Evolutionary conservation across 1,139 yeast species (phyloP), one percentile per base, ranked within the genome.

Genomic region (Sugiyamaella xylanicola): DNA sequence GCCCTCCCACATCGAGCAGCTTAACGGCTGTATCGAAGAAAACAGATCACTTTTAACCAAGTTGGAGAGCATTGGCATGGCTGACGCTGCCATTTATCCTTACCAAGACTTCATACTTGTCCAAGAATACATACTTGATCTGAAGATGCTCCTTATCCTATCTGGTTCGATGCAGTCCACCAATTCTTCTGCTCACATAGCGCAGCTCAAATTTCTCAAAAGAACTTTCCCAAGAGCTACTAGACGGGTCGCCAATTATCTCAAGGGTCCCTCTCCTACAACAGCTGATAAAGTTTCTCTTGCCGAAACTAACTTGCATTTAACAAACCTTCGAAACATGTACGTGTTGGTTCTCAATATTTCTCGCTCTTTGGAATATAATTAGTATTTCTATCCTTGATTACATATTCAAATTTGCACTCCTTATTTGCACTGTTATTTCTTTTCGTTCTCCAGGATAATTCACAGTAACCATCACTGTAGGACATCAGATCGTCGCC

Each of bases 141-240:
- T 45, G 7, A 45, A 45, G 13, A 45, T 35, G 3, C 40, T 45
- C 13, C 17, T 45, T 1, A 45, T 45, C 19, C 40, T 45, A 22
- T n/a, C 13, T 15, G 19, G 27, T 13, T 40, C 17, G 19, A 2
- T n/a, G 11, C 16, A 15, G 7, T 5, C 48, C n/a, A 11, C 40
- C 48, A 15, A 29, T n/a, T 11, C 48, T 4, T 32, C 27, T 8
- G 32, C 15, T 16, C 13, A 11, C 19, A 15, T 32, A 9, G 35
- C 48, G 4, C 39, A 32, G 7, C 39, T 45, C 19, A 32, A 45
- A 32, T 45, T 45, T 45, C 40, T 45, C 15, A 19, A 29, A 5
- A 17, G 16, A 32, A 45, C 48, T 2, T 45, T 45, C 17, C 48
- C 48, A 19, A 39, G 40, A n/a, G 16, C 48, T 17, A 45, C 48